Percentiles rank a stretch among this genome's conserved stretches.
phyloP scores from a whole-genome alignment of 345 rosid species.

The Boechera retrofracta region DNA sequence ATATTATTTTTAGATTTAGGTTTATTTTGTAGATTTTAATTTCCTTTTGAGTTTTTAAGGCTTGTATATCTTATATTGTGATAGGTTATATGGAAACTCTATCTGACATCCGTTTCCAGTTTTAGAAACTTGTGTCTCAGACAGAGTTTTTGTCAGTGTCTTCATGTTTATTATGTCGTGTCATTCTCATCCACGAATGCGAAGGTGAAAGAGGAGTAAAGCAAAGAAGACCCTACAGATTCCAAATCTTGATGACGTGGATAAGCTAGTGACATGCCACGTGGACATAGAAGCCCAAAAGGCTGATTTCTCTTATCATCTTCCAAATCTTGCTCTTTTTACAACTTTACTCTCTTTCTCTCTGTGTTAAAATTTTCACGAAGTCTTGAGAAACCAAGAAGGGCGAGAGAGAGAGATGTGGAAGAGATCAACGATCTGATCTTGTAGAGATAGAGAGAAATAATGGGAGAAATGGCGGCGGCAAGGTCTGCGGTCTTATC shows the following conservation, averaged over 20 bases:
- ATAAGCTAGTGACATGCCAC: not conserved
- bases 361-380: not conserved
- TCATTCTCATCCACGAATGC: slow-evolving; percentile 21
- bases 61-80: no score
- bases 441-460: not conserved
- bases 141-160: not conserved
- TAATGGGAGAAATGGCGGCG: slow-evolving; percentile 41
- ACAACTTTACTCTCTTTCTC: slow-evolving; percentile 18
- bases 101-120: no score
- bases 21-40: no score
- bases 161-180: not conserved
- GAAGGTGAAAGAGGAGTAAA: not conserved
- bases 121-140: no score
- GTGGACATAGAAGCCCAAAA: slow-evolving; percentile 4
- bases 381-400: not conserved
- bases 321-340: slow-evolving; percentile 6
- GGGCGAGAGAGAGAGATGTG: slow-evolving; percentile 4
- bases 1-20: no score
- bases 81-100: no score
- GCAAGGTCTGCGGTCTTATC: slow-evolving; percentile 39
- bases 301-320: slow-evolving; percentile 40
- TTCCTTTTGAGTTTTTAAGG: no score
- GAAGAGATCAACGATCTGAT: slow-evolving; percentile 4
- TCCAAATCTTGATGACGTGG: slow-evolving; percentile 26
- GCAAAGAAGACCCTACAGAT: slow-evolving; percentile 9